These are phyloP conservation scores for Glaciozyma antarctica DNA, from an alignment of 768 basidiomycete genomes.

Conservation along the genomic window DNA sequence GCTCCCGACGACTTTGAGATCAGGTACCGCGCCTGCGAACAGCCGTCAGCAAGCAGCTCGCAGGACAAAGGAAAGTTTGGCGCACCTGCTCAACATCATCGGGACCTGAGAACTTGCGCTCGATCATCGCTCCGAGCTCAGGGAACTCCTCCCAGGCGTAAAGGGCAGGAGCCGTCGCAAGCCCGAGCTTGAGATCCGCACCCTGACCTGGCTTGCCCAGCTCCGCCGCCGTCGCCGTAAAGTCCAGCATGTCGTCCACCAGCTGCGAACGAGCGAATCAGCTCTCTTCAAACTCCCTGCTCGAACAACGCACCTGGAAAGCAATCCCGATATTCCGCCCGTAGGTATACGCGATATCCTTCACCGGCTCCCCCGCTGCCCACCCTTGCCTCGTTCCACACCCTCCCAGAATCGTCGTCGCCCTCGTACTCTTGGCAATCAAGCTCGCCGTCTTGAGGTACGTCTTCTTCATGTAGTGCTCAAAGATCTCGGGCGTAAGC, in stretches of 20 bases:
- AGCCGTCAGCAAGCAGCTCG: not conserved
- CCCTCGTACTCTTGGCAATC: constrained; percentile 77
- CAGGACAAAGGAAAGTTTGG: not conserved
- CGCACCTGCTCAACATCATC: constrained; percentile 70
- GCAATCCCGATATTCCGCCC: constrained; percentile 84
- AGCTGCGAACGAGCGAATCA: constrained; percentile 51
- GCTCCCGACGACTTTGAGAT: constrained; percentile 65
- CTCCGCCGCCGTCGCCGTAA: constrained; percentile 60
- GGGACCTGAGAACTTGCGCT: constrained; percentile 60
- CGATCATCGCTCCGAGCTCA: constrained; percentile 64
- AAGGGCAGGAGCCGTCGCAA: constrained; percentile 75
- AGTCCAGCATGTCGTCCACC: constrained; percentile 91
- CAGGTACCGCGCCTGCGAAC: constrained; percentile 55
- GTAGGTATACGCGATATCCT: constrained; percentile 83
- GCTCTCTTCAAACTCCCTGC: not conserved
- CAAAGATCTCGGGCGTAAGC: constrained; percentile 42
- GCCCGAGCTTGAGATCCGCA: constrained; percentile 68
- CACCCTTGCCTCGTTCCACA: constrained; percentile 42
- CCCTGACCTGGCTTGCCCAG: constrained; percentile 82
- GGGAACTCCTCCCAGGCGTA: constrained; percentile 80
- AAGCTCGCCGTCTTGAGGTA: constrained; percentile 86
- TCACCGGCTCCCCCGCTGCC: constrained; percentile 63
- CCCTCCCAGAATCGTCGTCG: constrained; percentile 79
- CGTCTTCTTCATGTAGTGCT: constrained; percentile 75
- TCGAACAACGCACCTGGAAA: constrained; percentile 62